These are phyloP conservation scores for Colletotrichum sp. DNA, from an alignment of 2,329 filamentous ascomycete species.

Conservation along the genomic window DNA sequence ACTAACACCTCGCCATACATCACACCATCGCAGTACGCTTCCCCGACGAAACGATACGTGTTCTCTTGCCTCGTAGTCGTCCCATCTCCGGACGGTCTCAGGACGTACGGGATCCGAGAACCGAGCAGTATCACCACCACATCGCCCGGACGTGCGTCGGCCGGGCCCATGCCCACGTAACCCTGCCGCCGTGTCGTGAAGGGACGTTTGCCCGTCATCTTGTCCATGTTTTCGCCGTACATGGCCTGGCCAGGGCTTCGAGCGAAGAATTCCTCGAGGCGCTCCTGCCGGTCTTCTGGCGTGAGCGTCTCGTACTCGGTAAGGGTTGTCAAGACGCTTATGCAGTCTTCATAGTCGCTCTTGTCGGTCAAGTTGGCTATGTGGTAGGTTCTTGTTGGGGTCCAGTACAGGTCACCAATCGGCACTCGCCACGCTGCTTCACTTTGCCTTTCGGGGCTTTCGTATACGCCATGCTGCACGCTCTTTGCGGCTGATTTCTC, in stretches of 20 bases:
- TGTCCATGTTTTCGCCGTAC: constrained; percentile 6
- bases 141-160: constrained; percentile 4
- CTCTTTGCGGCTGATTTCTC: not conserved
- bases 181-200: constrained; percentile 13
- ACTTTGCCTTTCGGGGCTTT: not conserved
- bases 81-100: constrained; percentile 19
- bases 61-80: not conserved
- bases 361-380: not conserved
- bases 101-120: constrained; percentile 15
- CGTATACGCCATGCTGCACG: not conserved
- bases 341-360: not conserved
- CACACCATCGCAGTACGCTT: constrained; percentile 13
- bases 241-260: not conserved
- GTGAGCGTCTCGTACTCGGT: not conserved
- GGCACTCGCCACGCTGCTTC: constrained; percentile 21
- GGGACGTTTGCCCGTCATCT: not conserved
- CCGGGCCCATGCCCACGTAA: constrained; percentile 14
- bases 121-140: constrained; percentile 15
- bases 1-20: constrained; percentile 18
- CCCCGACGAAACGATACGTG: constrained; percentile 7
- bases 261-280: not conserved
- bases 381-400: not conserved
- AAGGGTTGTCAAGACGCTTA: not conserved
- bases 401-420: constrained; percentile 4
- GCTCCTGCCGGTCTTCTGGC: not conserved